Percentiles rank a stretch among this genome's conserved stretches.
Conservation (phyloP, 2,329 filamentous ascomycete genomes). For the Didymella exigua region DNA sequence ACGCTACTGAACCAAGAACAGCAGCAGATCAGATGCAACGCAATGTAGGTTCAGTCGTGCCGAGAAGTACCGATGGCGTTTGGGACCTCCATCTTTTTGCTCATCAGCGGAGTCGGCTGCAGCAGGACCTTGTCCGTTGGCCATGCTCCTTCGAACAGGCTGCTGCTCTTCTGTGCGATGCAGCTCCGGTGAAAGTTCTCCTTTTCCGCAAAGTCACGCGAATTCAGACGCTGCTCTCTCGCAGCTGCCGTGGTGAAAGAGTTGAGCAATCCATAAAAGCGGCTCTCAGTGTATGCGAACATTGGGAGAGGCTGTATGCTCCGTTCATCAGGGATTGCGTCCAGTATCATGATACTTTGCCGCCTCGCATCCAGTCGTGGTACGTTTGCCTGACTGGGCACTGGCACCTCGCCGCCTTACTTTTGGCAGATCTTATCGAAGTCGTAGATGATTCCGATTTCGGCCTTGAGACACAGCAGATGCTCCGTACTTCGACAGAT, state of each 20-base stretch:
- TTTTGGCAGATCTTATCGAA: constrained; percentile 61
- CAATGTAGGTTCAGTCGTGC: background rate
- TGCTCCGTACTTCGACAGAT: constrained; percentile 31
- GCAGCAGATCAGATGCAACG: constrained; percentile 10
- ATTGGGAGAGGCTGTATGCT: constrained; percentile 61
- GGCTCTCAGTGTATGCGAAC: constrained; percentile 58
- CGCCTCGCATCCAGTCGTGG: constrained; percentile 63
- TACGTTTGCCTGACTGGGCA: constrained; percentile 63
- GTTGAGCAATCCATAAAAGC: constrained; percentile 58
- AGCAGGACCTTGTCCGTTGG: constrained; percentile 50
- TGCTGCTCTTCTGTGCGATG: constrained; percentile 56
- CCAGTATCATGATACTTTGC: constrained; percentile 56
- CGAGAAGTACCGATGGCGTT: constrained; percentile 24
- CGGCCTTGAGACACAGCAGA: constrained; percentile 29
- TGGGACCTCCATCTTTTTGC: constrained; percentile 51
- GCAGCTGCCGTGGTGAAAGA: constrained; percentile 43
- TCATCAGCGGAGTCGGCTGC: constrained; percentile 31
- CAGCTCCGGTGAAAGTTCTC: constrained; percentile 64
- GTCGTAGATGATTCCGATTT: constrained; percentile 53
- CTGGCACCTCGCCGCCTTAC: constrained; percentile 62
- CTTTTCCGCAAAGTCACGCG: constrained; percentile 62
- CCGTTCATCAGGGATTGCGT: constrained; percentile 60
- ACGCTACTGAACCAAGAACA: constrained; percentile 18
- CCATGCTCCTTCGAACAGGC: constrained; percentile 62
- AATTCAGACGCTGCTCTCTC: constrained; percentile 60